Evolutionary conservation across 345 rosid genomes (phyloP).

Genomic region (Eucalyptus cloeziana): DNA sequence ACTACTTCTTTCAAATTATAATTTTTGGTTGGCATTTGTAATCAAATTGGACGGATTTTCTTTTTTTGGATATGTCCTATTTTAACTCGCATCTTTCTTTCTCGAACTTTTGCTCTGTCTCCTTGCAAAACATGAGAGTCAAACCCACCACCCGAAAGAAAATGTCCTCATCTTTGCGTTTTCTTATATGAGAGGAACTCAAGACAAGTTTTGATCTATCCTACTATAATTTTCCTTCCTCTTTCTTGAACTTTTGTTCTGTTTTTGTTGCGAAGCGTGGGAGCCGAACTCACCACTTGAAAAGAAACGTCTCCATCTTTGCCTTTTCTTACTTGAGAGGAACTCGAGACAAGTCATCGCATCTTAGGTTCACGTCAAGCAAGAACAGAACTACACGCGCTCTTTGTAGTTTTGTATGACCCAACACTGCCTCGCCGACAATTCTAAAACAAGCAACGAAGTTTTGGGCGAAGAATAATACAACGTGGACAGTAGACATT

Average conservation of each 20-base stretch:
- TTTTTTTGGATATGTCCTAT: neutral
- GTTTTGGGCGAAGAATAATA: neutral
- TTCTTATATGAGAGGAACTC: neutral
- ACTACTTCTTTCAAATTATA: neutral
- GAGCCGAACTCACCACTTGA: neutral
- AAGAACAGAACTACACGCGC: neutral
- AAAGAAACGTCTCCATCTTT: neutral
- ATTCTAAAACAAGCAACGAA: neutral
- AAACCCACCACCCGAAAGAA: neutral
- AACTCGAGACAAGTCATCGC: neutral
- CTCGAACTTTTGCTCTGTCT: fast-evolving
- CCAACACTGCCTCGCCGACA: neutral
- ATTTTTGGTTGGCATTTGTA: neutral
- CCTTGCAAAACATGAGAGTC: fast-evolving
- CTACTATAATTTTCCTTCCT: neutral
- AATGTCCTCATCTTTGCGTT: fast-evolving
- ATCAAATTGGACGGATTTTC: neutral
- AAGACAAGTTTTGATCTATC: no score
- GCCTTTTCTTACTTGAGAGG: neutral
- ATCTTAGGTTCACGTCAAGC: neutral
- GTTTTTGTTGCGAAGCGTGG: neutral
- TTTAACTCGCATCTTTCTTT: neutral
- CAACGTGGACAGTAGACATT: neutral
- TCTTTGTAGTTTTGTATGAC: neutral
- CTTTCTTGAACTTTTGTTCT: neutral